phyloP scores from a whole-genome alignment of 2,329 filamentous ascomycete genomes.

The Chrysoporthe cubensis region DNA sequence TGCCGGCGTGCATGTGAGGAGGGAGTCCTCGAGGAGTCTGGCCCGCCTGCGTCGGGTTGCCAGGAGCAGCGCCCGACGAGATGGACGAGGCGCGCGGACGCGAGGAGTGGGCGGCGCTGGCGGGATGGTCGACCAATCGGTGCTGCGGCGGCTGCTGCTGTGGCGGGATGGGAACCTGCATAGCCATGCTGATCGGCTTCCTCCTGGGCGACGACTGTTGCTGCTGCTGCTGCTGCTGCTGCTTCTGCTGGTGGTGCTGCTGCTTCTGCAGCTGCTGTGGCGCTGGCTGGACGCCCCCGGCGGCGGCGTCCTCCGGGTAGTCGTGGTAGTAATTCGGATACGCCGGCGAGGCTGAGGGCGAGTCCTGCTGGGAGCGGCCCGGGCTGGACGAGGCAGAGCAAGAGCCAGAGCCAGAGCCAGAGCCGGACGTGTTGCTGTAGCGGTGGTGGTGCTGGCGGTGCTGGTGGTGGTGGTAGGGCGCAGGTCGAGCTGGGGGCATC shows the following conservation, averaged over 20 bases:
- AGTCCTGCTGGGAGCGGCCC: not conserved
- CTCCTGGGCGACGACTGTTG: not conserved
- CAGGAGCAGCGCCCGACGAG: slow-evolving; percentile 6
- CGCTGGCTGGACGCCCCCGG: not conserved
- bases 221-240: not conserved
- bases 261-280: slow-evolving; percentile 1
- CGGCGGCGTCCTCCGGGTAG: slow-evolving; percentile 20
- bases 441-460: slow-evolving; percentile 5
- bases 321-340: slow-evolving; percentile 29
- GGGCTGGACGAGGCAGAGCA: not conserved
- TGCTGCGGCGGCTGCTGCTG: slow-evolving; percentile 23
- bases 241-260: slow-evolving; percentile 4
- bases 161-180: slow-evolving; percentile 28
- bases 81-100: slow-evolving; percentile 13
- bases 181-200: slow-evolving; percentile 26
- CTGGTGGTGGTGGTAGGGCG: not conserved
- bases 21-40: not conserved
- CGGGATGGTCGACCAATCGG: slow-evolving; percentile 13
- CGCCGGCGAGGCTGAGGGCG: slow-evolving; percentile 5
- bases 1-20: not conserved
- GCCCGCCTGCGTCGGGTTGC: not conserved
- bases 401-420: slow-evolving; percentile 15
- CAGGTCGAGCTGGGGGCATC: not conserved
- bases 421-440: slow-evolving; percentile 4
- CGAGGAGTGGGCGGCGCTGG: not conserved